A percentile compares a stretch with the other conserved stretches of the same genome.
Conservation (phyloP, 140 eudicot species). For the Anethum foeniculum region DNA sequence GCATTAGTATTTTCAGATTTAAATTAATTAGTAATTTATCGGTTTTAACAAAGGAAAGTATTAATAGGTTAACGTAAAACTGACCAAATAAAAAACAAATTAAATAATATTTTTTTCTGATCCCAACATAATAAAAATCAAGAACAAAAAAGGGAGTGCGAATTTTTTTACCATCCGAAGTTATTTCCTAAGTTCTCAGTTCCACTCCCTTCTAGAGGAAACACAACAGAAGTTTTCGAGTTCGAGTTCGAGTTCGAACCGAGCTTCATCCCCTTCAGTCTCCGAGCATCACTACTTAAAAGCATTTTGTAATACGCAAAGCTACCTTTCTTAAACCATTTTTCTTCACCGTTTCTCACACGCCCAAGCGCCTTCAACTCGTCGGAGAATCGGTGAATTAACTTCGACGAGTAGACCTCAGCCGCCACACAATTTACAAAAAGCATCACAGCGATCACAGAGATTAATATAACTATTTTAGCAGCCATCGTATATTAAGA, state of each 20-base stretch:
- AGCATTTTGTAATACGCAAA: constrained; percentile 40
- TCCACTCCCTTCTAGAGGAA: constrained; percentile 53
- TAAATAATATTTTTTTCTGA: too few relatives aligned
- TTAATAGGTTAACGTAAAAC: too few relatives aligned
- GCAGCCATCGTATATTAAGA: not conserved
- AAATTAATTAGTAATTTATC: too few relatives aligned
- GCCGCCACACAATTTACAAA: not conserved
- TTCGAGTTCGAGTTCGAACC: too few relatives aligned
- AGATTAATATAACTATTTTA: too few relatives aligned
- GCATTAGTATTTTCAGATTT: too few relatives aligned
- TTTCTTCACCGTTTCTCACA: not conserved
- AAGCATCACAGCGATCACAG: not conserved
- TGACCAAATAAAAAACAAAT: too few relatives aligned
- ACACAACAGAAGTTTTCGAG: constrained; percentile 35
- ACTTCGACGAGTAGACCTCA: constrained; percentile 27
- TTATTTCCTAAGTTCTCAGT: constrained; percentile 58
- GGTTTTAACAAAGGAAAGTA: too few relatives aligned
- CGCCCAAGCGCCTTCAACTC: constrained; percentile 14
- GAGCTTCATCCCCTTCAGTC: constrained; percentile 43
- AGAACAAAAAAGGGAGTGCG: too few relatives aligned
- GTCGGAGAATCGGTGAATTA: constrained; percentile 36
- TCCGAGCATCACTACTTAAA: constrained; percentile 34
- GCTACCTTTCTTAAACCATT: constrained; percentile 44
- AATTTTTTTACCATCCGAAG: constrained; percentile 53
- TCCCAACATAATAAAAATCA: too few relatives aligned